Evolutionary conservation across 1,284 basidiomycete genomes (phyloP).

Genomic region (Ceratobasidium sp.): DNA sequence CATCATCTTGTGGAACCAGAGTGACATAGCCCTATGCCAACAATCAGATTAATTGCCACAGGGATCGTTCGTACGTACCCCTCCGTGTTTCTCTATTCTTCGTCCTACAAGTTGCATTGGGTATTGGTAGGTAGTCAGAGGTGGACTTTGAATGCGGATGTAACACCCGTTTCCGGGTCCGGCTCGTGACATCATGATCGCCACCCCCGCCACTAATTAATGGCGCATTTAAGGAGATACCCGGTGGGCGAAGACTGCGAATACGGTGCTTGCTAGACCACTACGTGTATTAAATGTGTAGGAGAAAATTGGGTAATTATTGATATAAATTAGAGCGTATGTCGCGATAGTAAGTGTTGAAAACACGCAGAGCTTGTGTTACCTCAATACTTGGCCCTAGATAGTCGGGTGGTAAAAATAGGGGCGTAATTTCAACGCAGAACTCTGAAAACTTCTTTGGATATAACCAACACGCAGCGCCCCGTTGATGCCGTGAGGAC

Average conservation of each 20-base stretch:
- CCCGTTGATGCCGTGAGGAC: slow-evolving; percentile 12
- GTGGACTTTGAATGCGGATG: slow-evolving; percentile 20
- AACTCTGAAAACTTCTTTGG: slow-evolving; percentile 2
- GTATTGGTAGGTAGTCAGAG: not conserved
- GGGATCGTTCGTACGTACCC: slow-evolving; percentile 48
- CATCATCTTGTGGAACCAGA: slow-evolving; percentile 91
- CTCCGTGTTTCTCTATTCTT: slow-evolving; percentile 58
- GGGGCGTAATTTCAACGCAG: not conserved
- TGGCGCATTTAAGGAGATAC: not conserved
- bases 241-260: not conserved
- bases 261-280: not conserved
- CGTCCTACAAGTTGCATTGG: slow-evolving; percentile 59
- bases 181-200: slow-evolving; percentile 41
- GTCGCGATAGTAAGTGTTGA: not conserved
- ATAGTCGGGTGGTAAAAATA: slow-evolving; percentile 1
- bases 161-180: slow-evolving; percentile 33
- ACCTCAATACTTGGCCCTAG: not conserved
- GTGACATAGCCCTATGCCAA: slow-evolving; percentile 80
- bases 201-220: slow-evolving; percentile 18
- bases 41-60: not conserved
- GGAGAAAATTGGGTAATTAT: not conserved
- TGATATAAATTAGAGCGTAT: no score
- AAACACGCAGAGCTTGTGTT: not conserved
- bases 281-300: no score
- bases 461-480: slow-evolving; percentile 28